These are phyloP conservation scores for Mycena maculata DNA, from an alignment of 768 basidiomycete species.

Conservation along the genomic window DNA sequence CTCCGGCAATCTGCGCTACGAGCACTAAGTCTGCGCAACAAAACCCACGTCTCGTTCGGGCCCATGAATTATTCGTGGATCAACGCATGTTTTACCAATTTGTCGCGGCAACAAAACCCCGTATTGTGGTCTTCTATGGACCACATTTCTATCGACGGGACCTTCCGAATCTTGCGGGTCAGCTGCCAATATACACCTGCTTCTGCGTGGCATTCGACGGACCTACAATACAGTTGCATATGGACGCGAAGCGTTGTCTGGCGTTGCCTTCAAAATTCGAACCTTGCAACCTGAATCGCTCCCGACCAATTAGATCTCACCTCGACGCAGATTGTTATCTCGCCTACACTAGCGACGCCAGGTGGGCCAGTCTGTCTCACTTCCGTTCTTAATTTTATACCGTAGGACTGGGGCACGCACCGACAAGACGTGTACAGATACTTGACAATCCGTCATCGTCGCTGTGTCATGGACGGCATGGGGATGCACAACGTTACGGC, in stretches of 20 bases:
- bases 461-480: constrained; percentile 30
- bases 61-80: neutral
- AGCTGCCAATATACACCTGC: neutral
- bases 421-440: neutral
- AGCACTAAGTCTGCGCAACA: no score
- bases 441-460: constrained; percentile 9
- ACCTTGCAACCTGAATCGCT: neutral
- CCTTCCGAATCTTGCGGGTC: no score
- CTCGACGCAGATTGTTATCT: neutral
- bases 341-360: neutral
- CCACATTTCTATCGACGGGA: no score
- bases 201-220: neutral
- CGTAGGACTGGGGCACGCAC: no score
- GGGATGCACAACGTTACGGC: no score
- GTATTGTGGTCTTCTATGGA: constrained; percentile 10
- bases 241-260: neutral
- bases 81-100: no score
- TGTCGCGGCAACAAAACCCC: no score
- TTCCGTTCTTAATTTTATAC: no score
- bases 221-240: neutral
- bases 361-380: no score
- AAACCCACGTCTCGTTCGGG: constrained; percentile 6
- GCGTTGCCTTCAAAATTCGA: neutral
- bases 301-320: neutral
- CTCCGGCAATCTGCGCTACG: neutral